Base-by-base conservation (phyloP, 495 filamentous ascomycete genomes). In the Tuber calosporum region DNA sequence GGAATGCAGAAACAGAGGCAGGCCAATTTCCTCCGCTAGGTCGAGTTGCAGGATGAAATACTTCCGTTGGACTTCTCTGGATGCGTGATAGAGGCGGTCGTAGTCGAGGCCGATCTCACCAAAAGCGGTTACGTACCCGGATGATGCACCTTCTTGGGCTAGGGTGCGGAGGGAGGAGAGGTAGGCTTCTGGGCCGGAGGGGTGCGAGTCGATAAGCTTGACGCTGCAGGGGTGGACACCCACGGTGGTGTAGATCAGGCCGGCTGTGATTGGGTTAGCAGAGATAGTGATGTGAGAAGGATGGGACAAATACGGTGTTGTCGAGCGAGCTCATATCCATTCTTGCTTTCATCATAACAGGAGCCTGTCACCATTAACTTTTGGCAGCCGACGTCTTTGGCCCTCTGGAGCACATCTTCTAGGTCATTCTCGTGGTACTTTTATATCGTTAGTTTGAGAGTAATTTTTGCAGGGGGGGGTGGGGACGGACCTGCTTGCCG, bases 71-170 rank as follows among this genome's bases (percentile, higher is more conserved):
- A 88, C 85, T 38, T 93, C 90, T 68, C 88, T 90, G 1, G 88
- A 85, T 78, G 88, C 91, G 79, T 93, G 89, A 79, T 90, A 90
- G 19, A 99, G 84, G 3, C 95, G 88, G 83, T 99, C 95, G 81
- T 98, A 99, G 83, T 99, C 95, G 1, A 99, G 88, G 13, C 95
- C 95, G 72, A 99, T 93, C 81, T 99, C 95, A 62, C 95, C 95
- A 81, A 97, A 96, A 34, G 95, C 96, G 19, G 92, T 90, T 30
- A 86, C 85, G 39, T 86, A 86, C 66, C 86, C 88, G 39, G 82
- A 79, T 67, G 82, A 78, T 78, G 82, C 85, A 11, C 83, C 84
- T 42, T 82, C 81, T 7, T 81, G 76, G 13, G 87, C 88, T 38
- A 97, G 84, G 11, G 83, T 81, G 45, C 85, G 83, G 17, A 97